Evolutionary conservation across 2,329 filamentous ascomycete species (phyloP), one percentile per base, ranked within the genome.

Genomic region (Colletotrichum horii): DNA sequence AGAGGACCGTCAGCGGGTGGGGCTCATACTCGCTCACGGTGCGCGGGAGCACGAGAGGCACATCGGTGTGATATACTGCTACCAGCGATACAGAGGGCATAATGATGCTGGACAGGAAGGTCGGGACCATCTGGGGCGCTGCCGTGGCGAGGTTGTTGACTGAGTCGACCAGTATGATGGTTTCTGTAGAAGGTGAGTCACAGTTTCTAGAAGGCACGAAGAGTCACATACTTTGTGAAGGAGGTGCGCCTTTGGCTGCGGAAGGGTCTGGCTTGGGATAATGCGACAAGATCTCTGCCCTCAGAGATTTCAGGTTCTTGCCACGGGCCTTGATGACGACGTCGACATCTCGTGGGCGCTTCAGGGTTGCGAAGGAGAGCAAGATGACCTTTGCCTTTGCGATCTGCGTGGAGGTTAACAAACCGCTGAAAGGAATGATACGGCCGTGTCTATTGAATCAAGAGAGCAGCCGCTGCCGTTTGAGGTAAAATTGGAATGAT

Each of bases 11-110:
- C 15, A 97, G 88, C 0, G 95, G 92, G 32, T 91, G 86, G 1
- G 96, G 95, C 22, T 91, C 86, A 84, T 95, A 93, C 80, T 90
- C 88, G 78, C 83, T 85, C 68, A 83, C 84, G 9, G 83, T 81
- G 43, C 73, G 84, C 34, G 82, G 83, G 84, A 89, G 84, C 70
- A 86, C 79, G 30, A 92, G 84, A 2, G 95, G 94, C 6, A 96
- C 89, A 84, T 98, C 96, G 68, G 90, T 88, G 86, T 98, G 97
- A 83, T 97, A 98, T 75, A 94, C 91, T 58, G 93, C 93, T 8
- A 98, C 87, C 56, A 98, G 89, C 8, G 94, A 96, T 43, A 93
- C 91, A 34, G 87, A 82, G 2, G 95, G 93, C 4, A 89, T 88
- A 79, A 95, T 90, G 76, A 93, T 85, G 72, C 91, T 91, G 28